These are phyloP conservation scores for Salix exigua DNA, from an alignment of 345 rosid species.

Conservation along the genomic window DNA sequence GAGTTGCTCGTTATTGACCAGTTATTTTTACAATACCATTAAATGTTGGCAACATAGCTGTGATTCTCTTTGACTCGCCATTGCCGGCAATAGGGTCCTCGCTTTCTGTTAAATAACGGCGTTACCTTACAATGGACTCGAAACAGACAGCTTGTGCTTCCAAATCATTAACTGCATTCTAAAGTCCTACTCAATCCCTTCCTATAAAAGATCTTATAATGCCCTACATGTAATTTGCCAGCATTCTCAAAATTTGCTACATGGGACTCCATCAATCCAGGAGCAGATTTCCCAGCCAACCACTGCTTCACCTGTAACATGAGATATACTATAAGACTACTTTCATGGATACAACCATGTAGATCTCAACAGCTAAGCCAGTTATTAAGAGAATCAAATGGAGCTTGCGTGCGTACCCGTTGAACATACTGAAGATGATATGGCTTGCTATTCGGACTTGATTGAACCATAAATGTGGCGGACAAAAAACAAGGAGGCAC, in stretches of 20 bases:
- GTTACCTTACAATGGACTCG: not conserved
- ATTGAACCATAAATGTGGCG: slow-evolving; percentile 46
- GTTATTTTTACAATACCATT: not conserved
- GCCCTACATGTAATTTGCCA: not conserved
- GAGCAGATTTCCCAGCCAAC: not conserved
- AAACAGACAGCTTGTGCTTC: not conserved
- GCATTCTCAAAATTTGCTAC: not conserved
- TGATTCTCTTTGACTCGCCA: not conserved
- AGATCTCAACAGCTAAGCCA: not conserved
- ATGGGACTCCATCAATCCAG: not conserved
- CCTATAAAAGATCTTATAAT: not conserved
- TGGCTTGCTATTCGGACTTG: slow-evolving; percentile 23
- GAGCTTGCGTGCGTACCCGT: not conserved
- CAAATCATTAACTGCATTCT: not conserved
- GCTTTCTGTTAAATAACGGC: not conserved
- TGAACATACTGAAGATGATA: not conserved
- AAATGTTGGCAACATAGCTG: not conserved
- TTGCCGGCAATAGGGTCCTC: not conserved
- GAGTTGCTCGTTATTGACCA: not conserved
- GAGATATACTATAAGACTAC: not conserved
- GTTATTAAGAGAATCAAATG: not conserved
- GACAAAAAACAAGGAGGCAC: slow-evolving; percentile 39
- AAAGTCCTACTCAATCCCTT: not conserved
- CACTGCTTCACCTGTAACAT: not conserved
- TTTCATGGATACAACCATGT: not conserved